phyloP scores from a whole-genome alignment of 306 rosid genomes.

The Vachellia collinsii region DNA sequence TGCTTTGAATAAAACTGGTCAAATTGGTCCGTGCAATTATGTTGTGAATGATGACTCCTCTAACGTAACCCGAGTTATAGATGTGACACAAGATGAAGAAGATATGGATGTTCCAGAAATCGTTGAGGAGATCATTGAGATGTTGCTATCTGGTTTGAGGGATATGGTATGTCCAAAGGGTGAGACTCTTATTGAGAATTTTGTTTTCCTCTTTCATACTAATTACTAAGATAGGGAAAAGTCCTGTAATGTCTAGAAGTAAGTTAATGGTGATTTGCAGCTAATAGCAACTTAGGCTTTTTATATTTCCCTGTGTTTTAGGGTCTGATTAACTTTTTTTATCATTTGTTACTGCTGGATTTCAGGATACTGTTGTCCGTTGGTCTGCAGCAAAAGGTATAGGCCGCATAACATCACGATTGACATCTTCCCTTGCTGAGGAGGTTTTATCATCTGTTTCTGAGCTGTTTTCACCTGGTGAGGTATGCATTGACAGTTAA shows the following conservation, averaged over 20 bases:
- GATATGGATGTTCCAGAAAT: conserved; percentile 92
- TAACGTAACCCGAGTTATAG: conserved; percentile 44
- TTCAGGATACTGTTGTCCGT: conserved; percentile 94
- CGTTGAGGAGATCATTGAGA: conserved; percentile 96
- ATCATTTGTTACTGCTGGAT: conserved; percentile 35
- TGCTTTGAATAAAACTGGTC: conserved; percentile 50
- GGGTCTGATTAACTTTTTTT: not conserved
- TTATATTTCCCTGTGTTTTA: conserved; percentile 11
- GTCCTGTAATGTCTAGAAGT: conserved; percentile 23
- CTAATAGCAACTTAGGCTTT: conserved; percentile 30
- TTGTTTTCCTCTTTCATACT: conserved; percentile 25
- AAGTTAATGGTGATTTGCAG: conserved; percentile 28
- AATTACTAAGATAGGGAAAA: conserved; percentile 26
- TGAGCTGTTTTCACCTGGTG: conserved; percentile 91
- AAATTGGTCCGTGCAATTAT: conserved; percentile 47
- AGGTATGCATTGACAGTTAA: conserved; percentile 57
- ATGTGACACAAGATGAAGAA: conserved; percentile 68
- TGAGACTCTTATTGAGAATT: conserved; percentile 48
- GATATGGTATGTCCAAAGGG: conserved; percentile 82
- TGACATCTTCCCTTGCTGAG: conserved; percentile 81
- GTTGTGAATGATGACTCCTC: conserved; percentile 37
- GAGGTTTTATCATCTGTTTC: conserved; percentile 87
- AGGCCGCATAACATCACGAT: conserved; percentile 83
- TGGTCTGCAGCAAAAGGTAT: conserved; percentile 99
- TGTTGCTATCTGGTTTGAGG: conserved; percentile 83